Conservation (phyloP, 768 basidiomycete genomes). For the Lactarius hatsudake region DNA sequence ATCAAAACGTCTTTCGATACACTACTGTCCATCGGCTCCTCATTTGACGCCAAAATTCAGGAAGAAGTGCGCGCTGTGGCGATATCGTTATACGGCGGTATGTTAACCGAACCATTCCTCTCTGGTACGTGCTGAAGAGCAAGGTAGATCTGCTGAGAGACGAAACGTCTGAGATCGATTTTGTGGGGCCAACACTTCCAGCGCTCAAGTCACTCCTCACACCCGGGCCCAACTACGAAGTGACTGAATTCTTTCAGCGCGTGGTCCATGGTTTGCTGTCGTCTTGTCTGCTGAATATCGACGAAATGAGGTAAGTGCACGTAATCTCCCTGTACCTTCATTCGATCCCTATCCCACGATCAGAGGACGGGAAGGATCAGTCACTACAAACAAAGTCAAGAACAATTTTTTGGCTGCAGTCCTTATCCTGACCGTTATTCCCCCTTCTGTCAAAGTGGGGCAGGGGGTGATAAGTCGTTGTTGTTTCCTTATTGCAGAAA, state of each 20-base stretch:
- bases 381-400: constrained; percentile 81
- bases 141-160: constrained; percentile 75
- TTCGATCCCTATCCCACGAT: constrained; percentile 9
- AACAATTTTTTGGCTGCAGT: constrained; percentile 86
- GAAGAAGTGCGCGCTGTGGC: constrained; percentile 81
- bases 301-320: constrained; percentile 81
- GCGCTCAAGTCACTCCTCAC: constrained; percentile 74
- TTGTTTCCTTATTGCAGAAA: constrained; percentile 82
- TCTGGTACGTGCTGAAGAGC: constrained; percentile 19
- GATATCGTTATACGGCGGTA: constrained; percentile 77
- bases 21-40: constrained; percentile 56
- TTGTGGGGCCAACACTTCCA: constrained; percentile 77
- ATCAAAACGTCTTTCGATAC: constrained; percentile 61
- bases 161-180: constrained; percentile 74
- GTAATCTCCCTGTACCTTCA: constrained; percentile 1
- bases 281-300: constrained; percentile 78
- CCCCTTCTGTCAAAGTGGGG: constrained; percentile 63
- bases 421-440: constrained; percentile 78
- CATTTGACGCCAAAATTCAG: constrained; percentile 51
- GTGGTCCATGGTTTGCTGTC: constrained; percentile 82
- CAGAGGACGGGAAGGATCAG: constrained; percentile 77
- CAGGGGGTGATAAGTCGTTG: constrained; percentile 76
- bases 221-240: constrained; percentile 44
- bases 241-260: constrained; percentile 52
- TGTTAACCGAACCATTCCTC: constrained; percentile 21